Base-by-base conservation (phyloP, 495 filamentous ascomycete species). In the Friedmanniomyces simplex region DNA sequence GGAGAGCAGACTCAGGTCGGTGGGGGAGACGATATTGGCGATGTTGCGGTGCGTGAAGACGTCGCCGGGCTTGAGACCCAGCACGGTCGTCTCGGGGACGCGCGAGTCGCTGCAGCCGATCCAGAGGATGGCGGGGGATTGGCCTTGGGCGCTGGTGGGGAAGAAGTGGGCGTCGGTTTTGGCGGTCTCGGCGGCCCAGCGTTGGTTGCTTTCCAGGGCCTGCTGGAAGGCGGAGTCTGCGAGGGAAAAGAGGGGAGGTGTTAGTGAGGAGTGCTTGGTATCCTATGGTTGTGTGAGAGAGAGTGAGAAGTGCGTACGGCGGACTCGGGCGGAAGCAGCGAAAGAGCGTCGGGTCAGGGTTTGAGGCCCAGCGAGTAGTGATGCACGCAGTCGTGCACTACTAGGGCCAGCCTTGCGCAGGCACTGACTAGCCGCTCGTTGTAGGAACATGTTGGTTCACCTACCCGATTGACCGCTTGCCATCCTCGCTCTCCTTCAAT, bases 11-110 rank as follows among this genome's bases (percentile, higher is more conserved):
- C 78, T 86, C 65, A 94, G 78, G 69, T 96, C 90, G 64, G 79
- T 81, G 13, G 85, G 75, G 55, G 83, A 82, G 51, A 96, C 70
- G 70, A 93, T 78, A 74, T 96, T 96, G 69, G 89, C 90, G 71
- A 96, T 93, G 76, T 95, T 95, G 69, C 90, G 87, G 77, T 95
- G 90, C 53, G 89, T 85, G 70, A 96, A 96, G 62, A 95, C 83
- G 63, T 96, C 89, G 62, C 90, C 90, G 3, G 89, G 89, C 58
- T 89, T 76, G 46, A 90, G 78, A 61, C 83, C 82, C 4, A 90
- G 77, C 63, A 96, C 74, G 54, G 85, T 90, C 12, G 89, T 95
- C 69, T 96, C 90, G 0, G 89, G 89, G 66, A 86, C 84, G 58
- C 90, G 86, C 20, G 84, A 87, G 76, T 96, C 89, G 60, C 88